Evolutionary conservation across 2,329 filamentous ascomycete genomes (phyloP).

Genomic region (Plectosphaerella plurivora): DNA sequence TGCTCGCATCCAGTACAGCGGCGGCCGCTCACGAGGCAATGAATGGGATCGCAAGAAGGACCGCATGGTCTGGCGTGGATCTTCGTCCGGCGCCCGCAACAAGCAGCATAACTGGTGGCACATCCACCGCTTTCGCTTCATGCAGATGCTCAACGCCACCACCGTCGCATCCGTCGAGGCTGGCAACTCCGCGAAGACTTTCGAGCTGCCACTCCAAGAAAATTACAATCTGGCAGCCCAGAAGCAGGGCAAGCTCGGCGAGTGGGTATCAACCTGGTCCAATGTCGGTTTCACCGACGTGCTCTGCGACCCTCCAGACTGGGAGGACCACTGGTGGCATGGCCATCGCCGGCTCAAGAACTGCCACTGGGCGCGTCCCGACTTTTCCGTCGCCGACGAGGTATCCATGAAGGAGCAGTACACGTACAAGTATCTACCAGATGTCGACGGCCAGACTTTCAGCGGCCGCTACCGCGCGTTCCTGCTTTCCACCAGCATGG

Average conservation of each 20-base stretch:
- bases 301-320: conserved; percentile 20
- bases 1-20: conserved; percentile 47
- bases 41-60: conserved; percentile 47
- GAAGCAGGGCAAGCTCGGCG: conserved; percentile 15
- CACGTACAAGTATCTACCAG: conserved; percentile 49
- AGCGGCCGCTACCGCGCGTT: conserved; percentile 47
- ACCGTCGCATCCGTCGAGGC: conserved; percentile 30
- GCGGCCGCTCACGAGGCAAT: conserved; percentile 40
- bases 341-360: background rate
- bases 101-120: conserved; percentile 48
- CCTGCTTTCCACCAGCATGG: conserved; percentile 49
- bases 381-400: conserved; percentile 12
- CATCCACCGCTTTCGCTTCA: conserved; percentile 59
- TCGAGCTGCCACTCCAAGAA: background rate
- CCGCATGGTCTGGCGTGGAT: conserved; percentile 52
- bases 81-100: conserved; percentile 47
- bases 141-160: conserved; percentile 4
- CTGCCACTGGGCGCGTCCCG: conserved; percentile 19
- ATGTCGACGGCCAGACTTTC: conserved; percentile 55
- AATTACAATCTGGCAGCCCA: background rate
- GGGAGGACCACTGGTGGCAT: conserved; percentile 5
- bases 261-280: conserved; percentile 18
- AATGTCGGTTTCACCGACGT: conserved; percentile 22
- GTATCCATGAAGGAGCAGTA: conserved; percentile 30
- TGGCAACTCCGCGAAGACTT: conserved; percentile 1